Evolutionary conservation across 1,284 basidiomycete genomes (phyloP).

Genomic region (Vanrija humicola): DNA sequence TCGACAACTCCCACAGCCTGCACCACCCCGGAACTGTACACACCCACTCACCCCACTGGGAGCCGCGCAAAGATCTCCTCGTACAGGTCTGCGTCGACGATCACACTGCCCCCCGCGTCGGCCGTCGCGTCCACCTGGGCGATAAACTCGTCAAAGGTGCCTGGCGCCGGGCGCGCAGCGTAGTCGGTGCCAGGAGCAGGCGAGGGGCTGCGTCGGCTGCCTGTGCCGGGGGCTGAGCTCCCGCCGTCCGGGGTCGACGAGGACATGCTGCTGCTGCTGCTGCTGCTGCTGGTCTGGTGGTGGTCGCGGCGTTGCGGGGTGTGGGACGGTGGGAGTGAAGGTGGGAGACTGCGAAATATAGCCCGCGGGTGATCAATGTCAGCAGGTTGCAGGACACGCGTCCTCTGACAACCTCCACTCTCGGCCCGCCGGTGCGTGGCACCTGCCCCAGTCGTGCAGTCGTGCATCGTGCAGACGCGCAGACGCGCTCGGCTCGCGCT

Average conservation of each 20-base stretch:
- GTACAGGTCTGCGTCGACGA: constrained; percentile 19
- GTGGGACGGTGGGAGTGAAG: too few relatives aligned
- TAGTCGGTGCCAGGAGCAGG: neutral
- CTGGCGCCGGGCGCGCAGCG: constrained; percentile 7
- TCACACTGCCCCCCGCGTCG: constrained; percentile 6
- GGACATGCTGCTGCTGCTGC: neutral
- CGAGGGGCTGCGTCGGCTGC: neutral
- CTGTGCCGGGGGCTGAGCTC: too few relatives aligned
- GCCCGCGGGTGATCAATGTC: too few relatives aligned
- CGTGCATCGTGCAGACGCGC: too few relatives aligned
- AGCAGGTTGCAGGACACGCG: too few relatives aligned
- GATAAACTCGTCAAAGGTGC: constrained; percentile 14
- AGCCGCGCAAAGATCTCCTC: constrained; percentile 18
- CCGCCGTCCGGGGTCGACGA: neutral
- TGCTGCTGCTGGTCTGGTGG: neutral
- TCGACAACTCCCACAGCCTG: too few relatives aligned
- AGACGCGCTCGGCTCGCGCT: too few relatives aligned
- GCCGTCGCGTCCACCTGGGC: constrained; percentile 4
- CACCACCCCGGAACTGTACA: too few relatives aligned
- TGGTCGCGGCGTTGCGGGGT: neutral
- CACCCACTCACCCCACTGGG: constrained; percentile 7
- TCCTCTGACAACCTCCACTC: too few relatives aligned
- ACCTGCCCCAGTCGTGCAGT: too few relatives aligned
- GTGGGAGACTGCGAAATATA: too few relatives aligned
- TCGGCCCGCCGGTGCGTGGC: too few relatives aligned